A percentile compares a stretch with the other conserved stretches of the same genome.
Evolutionary conservation across 306 rosid species (phyloP).

Genomic region (Fragaria ananassa): DNA sequence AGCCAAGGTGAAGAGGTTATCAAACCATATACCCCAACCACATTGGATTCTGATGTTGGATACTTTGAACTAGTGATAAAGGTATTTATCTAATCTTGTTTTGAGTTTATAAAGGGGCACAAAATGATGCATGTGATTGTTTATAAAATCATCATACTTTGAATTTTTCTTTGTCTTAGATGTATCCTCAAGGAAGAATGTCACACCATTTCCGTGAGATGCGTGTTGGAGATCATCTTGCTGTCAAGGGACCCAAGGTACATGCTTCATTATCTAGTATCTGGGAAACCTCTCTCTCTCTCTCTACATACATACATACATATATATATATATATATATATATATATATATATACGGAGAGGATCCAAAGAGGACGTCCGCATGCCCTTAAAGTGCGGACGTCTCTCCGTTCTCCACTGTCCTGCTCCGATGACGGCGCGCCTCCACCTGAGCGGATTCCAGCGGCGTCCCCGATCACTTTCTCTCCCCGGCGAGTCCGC

Average conservation of each 20-base stretch:
- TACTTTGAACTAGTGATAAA: constrained; percentile 89
- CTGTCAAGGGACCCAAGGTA: constrained; percentile 98
- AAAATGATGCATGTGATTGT: constrained; percentile 6
- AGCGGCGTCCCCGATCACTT: no score
- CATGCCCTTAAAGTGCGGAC: no score
- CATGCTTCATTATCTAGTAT: constrained; percentile 4
- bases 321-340: no score
- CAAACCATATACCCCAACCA: constrained; percentile 92
- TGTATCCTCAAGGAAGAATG: constrained; percentile 99
- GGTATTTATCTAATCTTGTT: constrained; percentile 31
- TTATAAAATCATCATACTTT: constrained; percentile 13
- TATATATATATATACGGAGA: no score
- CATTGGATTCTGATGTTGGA: constrained; percentile 96
- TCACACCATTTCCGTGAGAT: constrained; percentile 97
- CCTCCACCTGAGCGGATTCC: no score
- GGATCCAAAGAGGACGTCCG: no score
- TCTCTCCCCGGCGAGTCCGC: no score
- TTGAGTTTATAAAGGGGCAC: neutral
- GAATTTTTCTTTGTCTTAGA: constrained; percentile 38
- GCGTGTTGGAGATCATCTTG: constrained; percentile 79
- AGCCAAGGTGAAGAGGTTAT: constrained; percentile 76
- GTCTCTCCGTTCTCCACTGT: no score
- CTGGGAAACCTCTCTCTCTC: neutral
- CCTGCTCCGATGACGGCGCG: no score
- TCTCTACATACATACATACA: no score